Evolutionary conservation across 2,329 filamentous ascomycete species (phyloP).

Genomic region (Fusarium floridanum): DNA sequence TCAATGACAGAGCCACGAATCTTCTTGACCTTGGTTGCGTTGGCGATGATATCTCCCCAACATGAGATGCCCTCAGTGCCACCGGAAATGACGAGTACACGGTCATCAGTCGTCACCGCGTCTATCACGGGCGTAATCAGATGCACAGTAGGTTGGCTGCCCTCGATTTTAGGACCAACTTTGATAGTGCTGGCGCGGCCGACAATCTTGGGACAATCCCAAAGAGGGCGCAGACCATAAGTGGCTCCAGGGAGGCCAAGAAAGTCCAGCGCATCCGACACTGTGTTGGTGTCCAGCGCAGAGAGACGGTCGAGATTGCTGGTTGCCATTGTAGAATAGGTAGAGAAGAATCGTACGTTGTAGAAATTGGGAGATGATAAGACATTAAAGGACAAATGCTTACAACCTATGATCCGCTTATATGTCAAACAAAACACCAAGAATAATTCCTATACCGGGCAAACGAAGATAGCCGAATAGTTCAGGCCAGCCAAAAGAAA

Average conservation of each 20-base stretch:
- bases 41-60: conserved; percentile 39
- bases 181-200: conserved; percentile 36
- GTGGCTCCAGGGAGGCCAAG: conserved; percentile 33
- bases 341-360: background rate
- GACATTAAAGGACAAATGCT: background rate
- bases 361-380: background rate
- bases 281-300: conserved; percentile 34
- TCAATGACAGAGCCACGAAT: conserved; percentile 51
- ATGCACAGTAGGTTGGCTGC: background rate
- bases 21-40: conserved; percentile 36
- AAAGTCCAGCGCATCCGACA: conserved; percentile 39
- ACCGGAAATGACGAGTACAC: conserved; percentile 17
- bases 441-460: background rate
- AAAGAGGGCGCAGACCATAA: conserved; percentile 33
- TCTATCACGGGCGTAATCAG: background rate
- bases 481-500: background rate
- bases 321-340: background rate
- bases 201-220: conserved; percentile 37
- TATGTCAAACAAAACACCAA: background rate
- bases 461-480: background rate
- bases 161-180: conserved; percentile 8
- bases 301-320: conserved; percentile 22
- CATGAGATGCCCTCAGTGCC: conserved; percentile 33
- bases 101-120: background rate
- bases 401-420: background rate